These are phyloP conservation scores for Medicago lupulina DNA, from an alignment of 306 rosid species.

Conservation along the genomic window DNA sequence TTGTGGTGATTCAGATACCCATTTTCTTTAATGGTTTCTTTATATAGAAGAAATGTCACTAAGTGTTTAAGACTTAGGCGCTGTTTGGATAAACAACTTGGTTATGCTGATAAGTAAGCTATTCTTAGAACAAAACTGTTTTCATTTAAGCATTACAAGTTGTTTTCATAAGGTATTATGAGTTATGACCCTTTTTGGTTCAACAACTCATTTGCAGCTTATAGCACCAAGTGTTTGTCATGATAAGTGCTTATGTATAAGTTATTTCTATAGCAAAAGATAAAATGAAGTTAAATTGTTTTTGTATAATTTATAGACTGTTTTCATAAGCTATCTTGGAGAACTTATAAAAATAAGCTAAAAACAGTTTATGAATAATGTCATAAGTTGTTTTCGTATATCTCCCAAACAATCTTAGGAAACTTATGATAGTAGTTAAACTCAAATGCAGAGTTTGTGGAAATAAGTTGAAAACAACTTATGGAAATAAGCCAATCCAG, in stretches of 20 bases:
- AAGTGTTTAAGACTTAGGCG: neutral
- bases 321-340: neutral
- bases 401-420: too few relatives aligned
- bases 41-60: neutral
- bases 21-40: constrained; percentile 7
- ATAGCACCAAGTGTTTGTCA: too few relatives aligned
- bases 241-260: neutral
- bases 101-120: neutral
- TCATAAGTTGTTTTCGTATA: too few relatives aligned
- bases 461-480: neutral
- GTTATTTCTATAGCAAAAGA: neutral
- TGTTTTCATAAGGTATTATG: too few relatives aligned
- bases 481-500: neutral
- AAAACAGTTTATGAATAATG: neutral
- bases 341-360: neutral
- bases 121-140: too few relatives aligned
- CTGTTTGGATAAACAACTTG: neutral
- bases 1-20: neutral
- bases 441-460: neutral
- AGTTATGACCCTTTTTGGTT: neutral
- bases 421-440: too few relatives aligned
- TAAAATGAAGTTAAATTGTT: neutral
- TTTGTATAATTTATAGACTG: neutral
- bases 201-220: neutral
- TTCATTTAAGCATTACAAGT: too few relatives aligned